Evolutionary conservation across 805 yeast species (phyloP).

Genomic region (Wickerhamomyces ciferrii): DNA sequence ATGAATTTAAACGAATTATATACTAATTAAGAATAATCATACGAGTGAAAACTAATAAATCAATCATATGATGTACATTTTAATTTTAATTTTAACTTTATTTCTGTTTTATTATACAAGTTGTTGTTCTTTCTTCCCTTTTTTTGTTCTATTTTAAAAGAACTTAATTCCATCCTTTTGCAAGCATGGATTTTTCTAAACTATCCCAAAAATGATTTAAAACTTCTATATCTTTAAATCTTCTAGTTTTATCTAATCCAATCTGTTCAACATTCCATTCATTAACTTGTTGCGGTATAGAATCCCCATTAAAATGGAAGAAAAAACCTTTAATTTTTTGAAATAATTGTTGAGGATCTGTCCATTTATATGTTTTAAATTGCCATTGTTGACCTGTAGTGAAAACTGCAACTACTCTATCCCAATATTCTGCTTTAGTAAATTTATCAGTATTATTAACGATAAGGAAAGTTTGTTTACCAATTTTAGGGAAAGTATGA

Average conservation of each 20-base stretch:
- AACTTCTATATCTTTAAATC: constrained; percentile 87
- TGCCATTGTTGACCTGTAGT: constrained; percentile 99
- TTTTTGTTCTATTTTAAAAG: background rate
- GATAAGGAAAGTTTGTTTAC: constrained; percentile 64
- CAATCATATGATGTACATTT: too few relatives aligned
- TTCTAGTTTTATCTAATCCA: constrained; percentile 69
- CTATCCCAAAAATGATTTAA: constrained; percentile 82
- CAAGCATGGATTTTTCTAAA: constrained; percentile 66
- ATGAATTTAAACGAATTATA: too few relatives aligned
- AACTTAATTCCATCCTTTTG: constrained; percentile 42
- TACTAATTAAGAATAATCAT: too few relatives aligned
- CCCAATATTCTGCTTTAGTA: constrained; percentile 96
- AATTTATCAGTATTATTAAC: constrained; percentile 86
- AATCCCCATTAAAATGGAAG: constrained; percentile 71
- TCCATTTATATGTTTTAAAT: constrained; percentile 80
- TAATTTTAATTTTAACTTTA: too few relatives aligned
- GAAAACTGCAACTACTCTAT: constrained; percentile 89
- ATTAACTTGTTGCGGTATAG: constrained; percentile 65
- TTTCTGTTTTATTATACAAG: background rate
- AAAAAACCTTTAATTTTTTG: constrained; percentile 82
- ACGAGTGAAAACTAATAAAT: too few relatives aligned
- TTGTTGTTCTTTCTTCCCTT: too few relatives aligned
- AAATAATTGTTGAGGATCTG: constrained; percentile 74
- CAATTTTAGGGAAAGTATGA: constrained; percentile 52
- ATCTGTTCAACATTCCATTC: constrained; percentile 89